Base-by-base conservation (phyloP, 2,329 filamentous ascomycete genomes). In the Blastomyces percursus region DNA sequence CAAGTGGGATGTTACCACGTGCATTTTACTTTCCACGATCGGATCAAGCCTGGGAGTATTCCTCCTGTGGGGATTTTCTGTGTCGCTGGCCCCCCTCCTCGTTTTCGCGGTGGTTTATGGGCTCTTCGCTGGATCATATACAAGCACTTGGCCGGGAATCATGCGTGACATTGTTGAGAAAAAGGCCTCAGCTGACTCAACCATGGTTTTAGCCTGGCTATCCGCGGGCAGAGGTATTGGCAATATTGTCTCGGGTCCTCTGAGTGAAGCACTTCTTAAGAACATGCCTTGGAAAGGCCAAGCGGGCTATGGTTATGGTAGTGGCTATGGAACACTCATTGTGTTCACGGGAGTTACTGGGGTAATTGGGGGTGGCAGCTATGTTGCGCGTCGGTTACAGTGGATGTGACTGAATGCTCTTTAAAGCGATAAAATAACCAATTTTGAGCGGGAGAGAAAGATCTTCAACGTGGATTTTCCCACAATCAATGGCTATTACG, bases 191-290 rank as follows among this genome's bases (percentile, higher is more conserved):
- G 71, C 76, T 0, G 80, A 83, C 51, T 72, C 77, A 2, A 77
- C 78, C 0, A 77, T 82, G 65, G 73, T 81, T 0, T 80, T 82
- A 61, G 76, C 75, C 0, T 74, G 77, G 14, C 71, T 83, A 61
- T 76, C 76, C 9, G 76, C 77, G 11, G 80, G 80, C 0, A 78
- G 80, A 57, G 81, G 81, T 0, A 74, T 83, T 24, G 81, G 81
- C 2, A 80, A 79, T 68, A 71, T 83, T 14, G 75, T 78, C 11
- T 78, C 74, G 62, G 81, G 81, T 3, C 81, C 81, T 35, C 9
- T 60, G 58, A 60, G 58, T 51, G 30, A 60, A 35, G 58, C 19
- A 11, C 58, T 60, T 42, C 35, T 60, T 42, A n/a, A n/a, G 44
- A 24, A 24, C 30, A 60, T 51, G 58, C 42, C 58, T 38, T 60